Conservation (phyloP, 164 flowering plant genomes). For the Umbilicus rupestris region DNA sequence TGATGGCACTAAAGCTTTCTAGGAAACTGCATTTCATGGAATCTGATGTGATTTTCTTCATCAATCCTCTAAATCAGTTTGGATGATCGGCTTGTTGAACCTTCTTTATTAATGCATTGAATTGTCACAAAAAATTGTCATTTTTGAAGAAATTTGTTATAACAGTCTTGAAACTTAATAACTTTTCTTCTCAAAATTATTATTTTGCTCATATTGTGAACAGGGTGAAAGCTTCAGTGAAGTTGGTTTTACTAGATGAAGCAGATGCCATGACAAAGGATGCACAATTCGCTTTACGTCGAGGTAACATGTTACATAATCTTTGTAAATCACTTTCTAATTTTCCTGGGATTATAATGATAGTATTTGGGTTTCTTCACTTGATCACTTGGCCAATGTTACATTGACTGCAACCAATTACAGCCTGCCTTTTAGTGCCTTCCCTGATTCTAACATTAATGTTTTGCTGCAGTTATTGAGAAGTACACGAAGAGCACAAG, state of each 20-base stretch:
- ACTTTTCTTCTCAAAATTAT: neutral
- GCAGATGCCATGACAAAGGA: constrained; percentile 99
- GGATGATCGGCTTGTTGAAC: too few relatives aligned
- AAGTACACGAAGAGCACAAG: constrained; percentile 89
- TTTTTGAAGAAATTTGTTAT: neutral
- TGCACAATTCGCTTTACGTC: constrained; percentile 94
- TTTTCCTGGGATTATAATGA: neutral
- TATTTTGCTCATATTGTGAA: constrained; percentile 10
- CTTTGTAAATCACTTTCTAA: neutral
- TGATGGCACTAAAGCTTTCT: too few relatives aligned
- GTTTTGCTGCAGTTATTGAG: constrained; percentile 70
- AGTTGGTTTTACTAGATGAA: constrained; percentile 85
- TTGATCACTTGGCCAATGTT: neutral
- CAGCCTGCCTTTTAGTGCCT: neutral
- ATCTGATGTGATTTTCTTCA: too few relatives aligned
- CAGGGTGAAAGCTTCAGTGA: constrained; percentile 72
- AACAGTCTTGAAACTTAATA: neutral
- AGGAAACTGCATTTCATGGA: too few relatives aligned
- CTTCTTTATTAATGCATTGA: too few relatives aligned
- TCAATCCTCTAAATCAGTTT: too few relatives aligned
- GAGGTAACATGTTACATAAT: constrained; percentile 37
- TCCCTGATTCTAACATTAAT: constrained; percentile 1
- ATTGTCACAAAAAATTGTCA: too few relatives aligned
- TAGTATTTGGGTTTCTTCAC: neutral
- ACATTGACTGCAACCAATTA: neutral